Percentiles rank a stretch among this genome's conserved stretches.
phyloP scores from a whole-genome alignment of 305 asterid species.

The Fraxinus greggii region DNA sequence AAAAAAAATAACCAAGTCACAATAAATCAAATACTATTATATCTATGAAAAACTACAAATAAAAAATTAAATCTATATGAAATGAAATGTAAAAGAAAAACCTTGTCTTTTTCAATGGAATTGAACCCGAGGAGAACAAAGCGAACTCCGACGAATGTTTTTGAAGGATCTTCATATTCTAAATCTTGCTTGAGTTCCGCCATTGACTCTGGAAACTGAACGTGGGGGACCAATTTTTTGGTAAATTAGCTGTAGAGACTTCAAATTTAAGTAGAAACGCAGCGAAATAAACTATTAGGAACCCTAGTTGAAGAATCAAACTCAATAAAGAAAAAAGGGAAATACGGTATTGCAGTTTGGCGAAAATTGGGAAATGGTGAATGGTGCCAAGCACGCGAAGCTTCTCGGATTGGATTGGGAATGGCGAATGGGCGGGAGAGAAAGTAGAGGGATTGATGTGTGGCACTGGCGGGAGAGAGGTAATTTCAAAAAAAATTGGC shows the following conservation, averaged over 20 bases:
- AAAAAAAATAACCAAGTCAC: neutral
- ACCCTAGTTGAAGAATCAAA: neutral
- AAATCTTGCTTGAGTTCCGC: constrained; percentile 33
- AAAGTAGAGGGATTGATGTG: neutral
- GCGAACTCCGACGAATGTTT: constrained; percentile 51
- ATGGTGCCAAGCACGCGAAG: neutral
- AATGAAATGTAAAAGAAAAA: constrained; percentile 11
- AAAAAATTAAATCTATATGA: neutral
- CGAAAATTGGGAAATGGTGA: neutral
- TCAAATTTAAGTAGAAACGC: neutral
- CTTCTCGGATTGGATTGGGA: neutral
- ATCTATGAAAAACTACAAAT: neutral
- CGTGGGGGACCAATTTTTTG: neutral
- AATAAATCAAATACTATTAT: neutral
- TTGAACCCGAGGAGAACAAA: constrained; percentile 66
- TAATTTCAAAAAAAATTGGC: neutral
- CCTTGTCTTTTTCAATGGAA: constrained; percentile 46
- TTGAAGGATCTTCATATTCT: constrained; percentile 38
- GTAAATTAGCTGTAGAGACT: neutral
- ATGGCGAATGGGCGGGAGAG: neutral
- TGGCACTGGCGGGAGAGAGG: neutral
- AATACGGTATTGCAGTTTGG: neutral
- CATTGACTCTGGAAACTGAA: constrained; percentile 24
- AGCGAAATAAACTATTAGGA: neutral
- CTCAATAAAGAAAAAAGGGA: neutral